phyloP scores from a whole-genome alignment of 352 stramenopile species.

The Phytopythium mirpurense region DNA sequence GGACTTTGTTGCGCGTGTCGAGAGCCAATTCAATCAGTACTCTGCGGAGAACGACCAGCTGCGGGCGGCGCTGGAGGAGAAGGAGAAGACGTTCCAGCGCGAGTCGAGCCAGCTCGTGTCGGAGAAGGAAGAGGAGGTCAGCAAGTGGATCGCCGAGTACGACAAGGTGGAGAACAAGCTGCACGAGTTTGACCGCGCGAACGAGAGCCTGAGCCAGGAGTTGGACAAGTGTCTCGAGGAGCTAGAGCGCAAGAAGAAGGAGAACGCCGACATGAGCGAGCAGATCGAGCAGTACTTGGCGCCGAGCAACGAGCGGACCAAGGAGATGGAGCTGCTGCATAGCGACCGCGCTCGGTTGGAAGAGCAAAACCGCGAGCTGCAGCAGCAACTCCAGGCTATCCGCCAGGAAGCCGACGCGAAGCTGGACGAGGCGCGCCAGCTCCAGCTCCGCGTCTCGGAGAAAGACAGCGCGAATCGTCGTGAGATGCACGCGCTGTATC shows the following conservation, averaged over 20 bases:
- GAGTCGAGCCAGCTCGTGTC: slow-evolving; percentile 18
- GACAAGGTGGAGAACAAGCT: slow-evolving; percentile 36
- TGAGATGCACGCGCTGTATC: slow-evolving; percentile 38
- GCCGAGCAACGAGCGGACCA: slow-evolving; percentile 44
- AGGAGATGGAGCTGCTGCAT: slow-evolving; percentile 51
- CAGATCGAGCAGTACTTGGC: slow-evolving; percentile 52
- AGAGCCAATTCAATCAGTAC: slow-evolving; percentile 41
- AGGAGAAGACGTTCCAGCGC: slow-evolving; percentile 33
- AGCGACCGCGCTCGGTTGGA: slow-evolving; percentile 48
- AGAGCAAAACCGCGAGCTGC: slow-evolving; percentile 49
- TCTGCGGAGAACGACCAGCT: slow-evolving; percentile 53
- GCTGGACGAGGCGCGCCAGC: slow-evolving; percentile 38
- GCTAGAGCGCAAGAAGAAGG: slow-evolving; percentile 40
- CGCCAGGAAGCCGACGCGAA: slow-evolving; percentile 35
- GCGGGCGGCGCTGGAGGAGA: slow-evolving; percentile 34
- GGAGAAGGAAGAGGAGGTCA: slow-evolving; percentile 36
- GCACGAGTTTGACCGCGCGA: slow-evolving; percentile 32
- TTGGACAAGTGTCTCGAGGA: slow-evolving; percentile 48
- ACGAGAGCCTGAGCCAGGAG: slow-evolving; percentile 39
- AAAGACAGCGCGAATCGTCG: slow-evolving; percentile 45
- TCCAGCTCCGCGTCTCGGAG: slow-evolving; percentile 34
- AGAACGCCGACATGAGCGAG: slow-evolving; percentile 39
- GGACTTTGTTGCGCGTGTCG: slow-evolving; percentile 43
- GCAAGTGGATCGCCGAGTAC: slow-evolving; percentile 44
- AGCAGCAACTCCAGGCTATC: slow-evolving; percentile 35